A percentile compares a stretch with the other conserved stretches of the same genome.
Conservation (phyloP, 2,329 filamentous ascomycete species). For the Fusarium mundagurra region DNA sequence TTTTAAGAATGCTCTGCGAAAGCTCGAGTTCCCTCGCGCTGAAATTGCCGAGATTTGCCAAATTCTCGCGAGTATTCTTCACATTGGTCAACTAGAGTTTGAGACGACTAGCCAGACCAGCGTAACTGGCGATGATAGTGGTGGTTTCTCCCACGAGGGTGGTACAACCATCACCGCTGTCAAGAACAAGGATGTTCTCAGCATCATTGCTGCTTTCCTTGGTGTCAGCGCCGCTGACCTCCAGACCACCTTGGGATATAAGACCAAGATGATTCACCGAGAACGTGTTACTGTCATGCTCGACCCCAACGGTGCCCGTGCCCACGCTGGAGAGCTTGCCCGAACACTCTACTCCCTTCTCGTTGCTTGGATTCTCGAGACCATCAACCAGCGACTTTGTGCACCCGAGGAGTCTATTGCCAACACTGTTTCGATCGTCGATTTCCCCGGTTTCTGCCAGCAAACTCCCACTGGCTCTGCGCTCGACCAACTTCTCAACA, state of each 20-base stretch:
- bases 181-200: constrained; percentile 90
- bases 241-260: constrained; percentile 90
- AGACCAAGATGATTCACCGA: constrained; percentile 94
- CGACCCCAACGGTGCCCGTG: constrained; percentile 87
- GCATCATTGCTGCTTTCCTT: constrained; percentile 91
- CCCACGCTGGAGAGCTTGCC: constrained; percentile 93
- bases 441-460: constrained; percentile 95
- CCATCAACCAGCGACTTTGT: constrained; percentile 88
- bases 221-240: constrained; percentile 84
- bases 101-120: constrained; percentile 82
- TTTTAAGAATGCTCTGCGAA: constrained; percentile 94
- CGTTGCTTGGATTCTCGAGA: constrained; percentile 93
- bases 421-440: constrained; percentile 94
- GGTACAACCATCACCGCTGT: constrained; percentile 86
- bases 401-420: constrained; percentile 86
- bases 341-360: constrained; percentile 92
- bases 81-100: constrained; percentile 97
- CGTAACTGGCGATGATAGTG: constrained; percentile 86
- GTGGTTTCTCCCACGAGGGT: constrained; percentile 95
- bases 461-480: constrained; percentile 83
- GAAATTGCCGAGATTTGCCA: constrained; percentile 98
- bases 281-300: constrained; percentile 99
- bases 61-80: constrained; percentile 90
- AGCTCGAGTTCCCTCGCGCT: constrained; percentile 90
- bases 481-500: constrained; percentile 93